Percentiles rank a stretch among this genome's conserved stretches.
These are phyloP conservation scores for Xylaria arbuscula DNA, from an alignment of 2,329 filamentous ascomycete genomes.

Conservation along the genomic window DNA sequence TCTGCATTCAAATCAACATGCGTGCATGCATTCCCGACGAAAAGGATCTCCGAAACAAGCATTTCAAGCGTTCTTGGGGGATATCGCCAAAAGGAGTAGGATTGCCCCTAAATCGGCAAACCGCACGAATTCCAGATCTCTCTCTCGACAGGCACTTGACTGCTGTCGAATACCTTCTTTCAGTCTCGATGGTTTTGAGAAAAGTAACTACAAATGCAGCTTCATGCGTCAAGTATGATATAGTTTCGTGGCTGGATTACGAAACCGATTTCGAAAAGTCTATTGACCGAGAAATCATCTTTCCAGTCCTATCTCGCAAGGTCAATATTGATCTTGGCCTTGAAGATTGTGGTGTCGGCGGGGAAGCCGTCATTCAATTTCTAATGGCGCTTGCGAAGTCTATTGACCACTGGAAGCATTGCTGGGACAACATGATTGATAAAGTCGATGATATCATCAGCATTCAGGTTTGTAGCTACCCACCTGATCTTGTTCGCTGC, in stretches of 20 bases:
- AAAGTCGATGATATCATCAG: conserved; percentile 34
- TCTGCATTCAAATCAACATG: conserved; percentile 32
- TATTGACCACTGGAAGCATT: conserved; percentile 29
- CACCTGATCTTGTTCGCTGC: neutral
- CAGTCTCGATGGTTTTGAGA: conserved; percentile 27
- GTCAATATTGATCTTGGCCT: conserved; percentile 26
- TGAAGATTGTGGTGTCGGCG: conserved; percentile 26
- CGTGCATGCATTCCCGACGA: conserved; percentile 33
- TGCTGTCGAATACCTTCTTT: conserved; percentile 33
- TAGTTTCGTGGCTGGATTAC: conserved; percentile 33
- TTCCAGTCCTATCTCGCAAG: conserved; percentile 13
- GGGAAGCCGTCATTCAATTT: conserved; percentile 23
- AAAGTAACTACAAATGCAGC: conserved; percentile 4
- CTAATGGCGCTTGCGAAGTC: conserved; percentile 20
- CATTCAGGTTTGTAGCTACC: conserved; percentile 32
- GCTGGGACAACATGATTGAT: conserved; percentile 32
- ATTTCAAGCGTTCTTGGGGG: conserved; percentile 24
- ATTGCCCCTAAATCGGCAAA: conserved; percentile 32
- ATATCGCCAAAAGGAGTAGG: conserved; percentile 25
- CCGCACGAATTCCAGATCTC: conserved; percentile 28
- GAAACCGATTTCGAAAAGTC: conserved; percentile 12
- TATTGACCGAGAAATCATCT: conserved; percentile 2
- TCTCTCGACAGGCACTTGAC: conserved; percentile 17
- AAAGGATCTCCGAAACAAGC: conserved; percentile 8
- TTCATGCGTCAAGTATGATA: conserved; percentile 27